Evolutionary conservation across 257 asterid genomes (phyloP).

Genomic region (Solanum chmielewskii): DNA sequence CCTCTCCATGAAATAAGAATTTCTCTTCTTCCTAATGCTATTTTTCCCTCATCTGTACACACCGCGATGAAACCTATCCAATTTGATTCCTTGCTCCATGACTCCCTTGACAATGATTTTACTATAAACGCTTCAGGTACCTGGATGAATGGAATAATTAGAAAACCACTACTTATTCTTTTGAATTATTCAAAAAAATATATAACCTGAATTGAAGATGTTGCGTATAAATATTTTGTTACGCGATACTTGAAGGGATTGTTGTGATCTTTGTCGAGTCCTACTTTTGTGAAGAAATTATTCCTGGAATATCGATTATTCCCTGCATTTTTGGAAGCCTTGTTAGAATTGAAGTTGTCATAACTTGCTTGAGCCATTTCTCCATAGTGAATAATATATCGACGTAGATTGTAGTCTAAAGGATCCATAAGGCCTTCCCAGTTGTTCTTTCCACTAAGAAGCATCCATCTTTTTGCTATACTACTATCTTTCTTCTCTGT

Average conservation of each 20-base stretch:
- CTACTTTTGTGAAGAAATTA: conserved; percentile 18
- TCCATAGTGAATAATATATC: conserved; percentile 37
- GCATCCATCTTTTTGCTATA: conserved; percentile 31
- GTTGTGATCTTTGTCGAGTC: conserved; percentile 11
- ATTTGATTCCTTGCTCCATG: conserved; percentile 21
- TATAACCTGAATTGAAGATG: conserved; percentile 8
- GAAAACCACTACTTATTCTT: neutral
- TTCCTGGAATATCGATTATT: conserved; percentile 10
- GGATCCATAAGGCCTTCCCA: conserved; percentile 44
- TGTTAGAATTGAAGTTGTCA: conserved; percentile 30
- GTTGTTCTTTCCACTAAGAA: conserved; percentile 28
- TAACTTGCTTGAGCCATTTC: conserved; percentile 37
- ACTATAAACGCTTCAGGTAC: neutral
- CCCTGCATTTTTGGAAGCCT: conserved; percentile 17
- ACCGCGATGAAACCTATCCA: conserved; percentile 48
- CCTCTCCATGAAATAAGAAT: conserved; percentile 12
- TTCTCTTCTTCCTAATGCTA: conserved; percentile 43
- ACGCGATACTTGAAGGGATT: conserved; percentile 24
- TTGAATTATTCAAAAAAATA: too few relatives aligned
- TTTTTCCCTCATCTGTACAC: neutral
- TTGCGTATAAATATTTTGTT: conserved; percentile 39
- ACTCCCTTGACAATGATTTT: conserved; percentile 1
- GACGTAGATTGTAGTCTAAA: conserved; percentile 33
- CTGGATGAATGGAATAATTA: neutral
- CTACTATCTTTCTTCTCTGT: neutral